These are phyloP conservation scores for Corynespora cassiicola DNA, from an alignment of 2,329 filamentous ascomycete species.

Conservation along the genomic window DNA sequence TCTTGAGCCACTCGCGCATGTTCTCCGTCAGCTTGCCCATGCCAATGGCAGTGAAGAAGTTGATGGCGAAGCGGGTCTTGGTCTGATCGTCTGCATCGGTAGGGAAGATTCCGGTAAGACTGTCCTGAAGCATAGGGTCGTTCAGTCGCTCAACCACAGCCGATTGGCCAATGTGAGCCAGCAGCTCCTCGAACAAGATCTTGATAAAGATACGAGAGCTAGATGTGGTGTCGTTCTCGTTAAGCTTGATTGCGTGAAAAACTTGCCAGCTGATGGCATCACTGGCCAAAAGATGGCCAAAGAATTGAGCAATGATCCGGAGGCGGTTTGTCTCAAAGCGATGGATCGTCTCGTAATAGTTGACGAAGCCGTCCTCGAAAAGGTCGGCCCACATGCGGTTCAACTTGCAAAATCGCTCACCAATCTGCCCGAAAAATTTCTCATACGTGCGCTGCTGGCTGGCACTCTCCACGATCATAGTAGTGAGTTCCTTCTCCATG, in stretches of 20 bases:
- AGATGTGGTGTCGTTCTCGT: constrained; percentile 95
- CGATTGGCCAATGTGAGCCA: constrained; percentile 83
- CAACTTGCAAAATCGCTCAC: constrained; percentile 93
- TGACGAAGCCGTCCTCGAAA: constrained; percentile 87
- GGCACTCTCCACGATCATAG: constrained; percentile 97
- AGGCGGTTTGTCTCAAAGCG: constrained; percentile 95
- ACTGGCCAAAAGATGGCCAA: constrained; percentile 86
- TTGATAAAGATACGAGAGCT: constrained; percentile 98
- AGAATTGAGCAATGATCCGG: constrained; percentile 93
- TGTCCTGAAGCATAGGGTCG: constrained; percentile 73
- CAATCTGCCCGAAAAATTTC: constrained; percentile 95
- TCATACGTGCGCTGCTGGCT: constrained; percentile 96
- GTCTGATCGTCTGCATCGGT: constrained; percentile 78
- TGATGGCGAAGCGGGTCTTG: constrained; percentile 96
- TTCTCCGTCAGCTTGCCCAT: constrained; percentile 95
- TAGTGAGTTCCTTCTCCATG: constrained; percentile 87
- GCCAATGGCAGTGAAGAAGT: constrained; percentile 98
- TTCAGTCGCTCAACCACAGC: constrained; percentile 81
- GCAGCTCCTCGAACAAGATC: constrained; percentile 92
- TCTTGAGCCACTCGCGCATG: constrained; percentile 90
- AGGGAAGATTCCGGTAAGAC: constrained; percentile 86
- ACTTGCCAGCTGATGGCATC: constrained; percentile 95
- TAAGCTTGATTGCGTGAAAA: constrained; percentile 82
- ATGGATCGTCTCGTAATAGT: constrained; percentile 97
- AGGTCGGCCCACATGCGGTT: constrained; percentile 94